Evolutionary conservation across 2,329 filamentous ascomycete genomes (phyloP).

Genomic region (Amylocarpus encephaloides): DNA sequence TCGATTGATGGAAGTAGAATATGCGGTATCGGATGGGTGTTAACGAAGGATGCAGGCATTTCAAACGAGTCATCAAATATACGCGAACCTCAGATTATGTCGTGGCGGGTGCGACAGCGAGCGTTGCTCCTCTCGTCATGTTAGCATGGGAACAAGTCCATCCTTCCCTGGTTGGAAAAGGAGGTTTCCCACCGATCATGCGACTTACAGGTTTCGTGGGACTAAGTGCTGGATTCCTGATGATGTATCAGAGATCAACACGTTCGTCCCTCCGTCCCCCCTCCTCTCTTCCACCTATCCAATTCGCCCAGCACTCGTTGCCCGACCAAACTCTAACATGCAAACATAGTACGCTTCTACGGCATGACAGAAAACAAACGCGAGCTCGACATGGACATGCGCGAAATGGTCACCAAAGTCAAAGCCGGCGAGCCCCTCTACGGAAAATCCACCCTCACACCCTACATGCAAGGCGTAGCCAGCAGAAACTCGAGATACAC

Average conservation of each 20-base stretch:
- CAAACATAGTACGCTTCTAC: conserved; percentile 76
- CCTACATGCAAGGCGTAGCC: conserved; percentile 91
- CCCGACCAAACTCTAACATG: background rate
- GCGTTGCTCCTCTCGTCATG: conserved; percentile 68
- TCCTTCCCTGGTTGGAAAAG: conserved; percentile 77
- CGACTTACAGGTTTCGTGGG: conserved; percentile 70
- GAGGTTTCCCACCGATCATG: conserved; percentile 77
- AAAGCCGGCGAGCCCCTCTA: conserved; percentile 89
- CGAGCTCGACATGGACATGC: conserved; percentile 94
- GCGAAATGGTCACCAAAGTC: conserved; percentile 94
- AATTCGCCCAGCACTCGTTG: background rate
- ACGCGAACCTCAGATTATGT: conserved; percentile 79
- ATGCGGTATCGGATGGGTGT: conserved; percentile 20
- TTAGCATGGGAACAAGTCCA: conserved; percentile 75
- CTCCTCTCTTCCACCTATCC: no score
- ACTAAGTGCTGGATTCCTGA: conserved; percentile 70
- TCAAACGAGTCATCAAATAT: conserved; percentile 84
- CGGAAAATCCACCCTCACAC: conserved; percentile 68
- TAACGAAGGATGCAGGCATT: conserved; percentile 56
- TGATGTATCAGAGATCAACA: conserved; percentile 77
- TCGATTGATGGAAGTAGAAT: conserved; percentile 1
- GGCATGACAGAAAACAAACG: conserved; percentile 87
- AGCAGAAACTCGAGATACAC: conserved; percentile 89
- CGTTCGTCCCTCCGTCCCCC: conserved; percentile 52
- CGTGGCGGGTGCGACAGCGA: conserved; percentile 59